Evolutionary conservation across 2,329 filamentous ascomycete genomes (phyloP).

Genomic region (Beauveria asiatica): DNA sequence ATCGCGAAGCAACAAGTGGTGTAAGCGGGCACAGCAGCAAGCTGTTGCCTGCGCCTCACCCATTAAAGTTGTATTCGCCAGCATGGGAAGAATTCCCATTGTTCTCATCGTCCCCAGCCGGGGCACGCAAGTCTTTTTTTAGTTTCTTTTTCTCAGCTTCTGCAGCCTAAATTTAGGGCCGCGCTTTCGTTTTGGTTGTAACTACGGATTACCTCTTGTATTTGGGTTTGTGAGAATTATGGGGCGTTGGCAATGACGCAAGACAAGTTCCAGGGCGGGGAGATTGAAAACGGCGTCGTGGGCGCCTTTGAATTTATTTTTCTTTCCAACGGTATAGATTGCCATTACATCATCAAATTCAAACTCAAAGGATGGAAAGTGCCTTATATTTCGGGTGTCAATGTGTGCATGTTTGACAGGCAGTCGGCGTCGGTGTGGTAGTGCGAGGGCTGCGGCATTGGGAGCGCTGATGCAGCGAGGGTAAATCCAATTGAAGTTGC

Average conservation of each 20-base stretch:
- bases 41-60: too few relatives aligned
- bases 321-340: background rate
- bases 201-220: too few relatives aligned
- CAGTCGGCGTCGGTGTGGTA: too few relatives aligned
- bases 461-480: too few relatives aligned
- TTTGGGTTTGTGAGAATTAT: background rate
- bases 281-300: background rate
- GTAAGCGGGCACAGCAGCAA: background rate
- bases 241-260: conserved; percentile 5
- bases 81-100: too few relatives aligned
- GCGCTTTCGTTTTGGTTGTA: background rate
- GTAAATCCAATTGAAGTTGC: too few relatives aligned
- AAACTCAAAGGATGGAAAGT: background rate
- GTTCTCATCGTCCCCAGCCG: too few relatives aligned
- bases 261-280: background rate
- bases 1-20: background rate
- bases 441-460: too few relatives aligned
- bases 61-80: too few relatives aligned
- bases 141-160: background rate
- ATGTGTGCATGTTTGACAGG: too few relatives aligned
- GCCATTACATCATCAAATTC: background rate
- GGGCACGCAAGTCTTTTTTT: background rate
- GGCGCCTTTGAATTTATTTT: background rate
- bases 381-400: background rate
- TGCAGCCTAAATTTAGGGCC: background rate